Evolutionary conservation across 2,329 filamentous ascomycete genomes (phyloP), one percentile per base, ranked within the genome.

Genomic region (Drechslerella coelobrocha): DNA sequence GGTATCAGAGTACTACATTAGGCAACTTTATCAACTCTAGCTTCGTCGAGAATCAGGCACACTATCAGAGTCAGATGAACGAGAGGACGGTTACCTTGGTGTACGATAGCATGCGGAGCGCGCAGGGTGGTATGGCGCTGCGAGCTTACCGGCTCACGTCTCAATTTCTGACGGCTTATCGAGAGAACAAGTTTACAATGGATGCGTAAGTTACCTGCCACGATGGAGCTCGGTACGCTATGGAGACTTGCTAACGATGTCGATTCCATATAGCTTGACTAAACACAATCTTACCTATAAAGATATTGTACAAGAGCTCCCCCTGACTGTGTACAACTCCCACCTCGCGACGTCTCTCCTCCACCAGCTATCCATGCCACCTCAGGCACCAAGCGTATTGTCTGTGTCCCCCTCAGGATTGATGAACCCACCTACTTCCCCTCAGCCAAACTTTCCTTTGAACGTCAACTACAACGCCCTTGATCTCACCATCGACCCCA

Each of bases 1-100:
- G 92, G 92, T 99, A 99, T 83, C 97, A 92, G 68, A 97, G 92
- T 82, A 91, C 92, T 73, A 96, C 92, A 80, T 95, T 99, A 90
- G 94, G 94, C 80, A 97, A 96, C 84, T 97, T 97, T 77, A 85
- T 97, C 84, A 97, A 92, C 83, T 81, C 89, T 78, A 90, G 89
- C 83, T 92, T 96, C 78, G 90, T 99, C 80, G 94, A 99, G 85
- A 99, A 97, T 83, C 92, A 97, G 81, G 92, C 88, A 82, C 90
- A 92, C 83, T 97, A 96, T 84, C 94, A 99, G 84, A 94, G 91
- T 80, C 91, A 95, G 76, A 78, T 86, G 76, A 96, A 96, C 79
- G 91, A 94, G 81, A 84, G 86, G 80, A 92, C 90, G 5, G 87
- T 97, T 47, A 91, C 91, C 51, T 84, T 99, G 61, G 91, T 99